Percentiles rank a stretch among this genome's conserved stretches.
phyloP scores from a whole-genome alignment of 2,329 filamentous ascomycete genomes.

The Drechslerella dactyloides region DNA sequence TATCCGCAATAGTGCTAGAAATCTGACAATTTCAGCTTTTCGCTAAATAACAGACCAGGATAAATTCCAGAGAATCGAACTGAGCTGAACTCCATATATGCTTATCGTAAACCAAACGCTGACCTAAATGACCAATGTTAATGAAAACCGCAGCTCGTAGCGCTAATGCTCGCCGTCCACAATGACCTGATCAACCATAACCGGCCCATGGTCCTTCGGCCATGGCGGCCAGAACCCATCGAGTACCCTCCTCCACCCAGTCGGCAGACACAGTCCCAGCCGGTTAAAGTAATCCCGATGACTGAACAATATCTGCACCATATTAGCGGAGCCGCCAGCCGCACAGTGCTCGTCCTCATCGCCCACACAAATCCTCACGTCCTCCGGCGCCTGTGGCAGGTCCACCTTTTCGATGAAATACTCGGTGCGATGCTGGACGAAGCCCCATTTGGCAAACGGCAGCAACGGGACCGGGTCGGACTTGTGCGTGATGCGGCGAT shows the following conservation, averaged over 20 bases:
- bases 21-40: too few species aligned
- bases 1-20: too few species aligned
- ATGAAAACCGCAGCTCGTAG: not conserved
- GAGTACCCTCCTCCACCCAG: conserved; percentile 41
- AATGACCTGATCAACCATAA: not conserved
- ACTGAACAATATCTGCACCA: conserved; percentile 93
- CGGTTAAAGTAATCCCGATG: conserved; percentile 98
- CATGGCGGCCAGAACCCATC: conserved; percentile 34
- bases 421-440: conserved; percentile 81
- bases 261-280: conserved; percentile 84
- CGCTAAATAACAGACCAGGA: too few species aligned
- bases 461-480: conserved; percentile 88
- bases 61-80: too few species aligned
- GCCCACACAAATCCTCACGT: conserved; percentile 71
- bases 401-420: conserved; percentile 78
- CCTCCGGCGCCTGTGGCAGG: conserved; percentile 71
- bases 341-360: conserved; percentile 75
- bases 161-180: not conserved
- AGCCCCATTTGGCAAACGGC: conserved; percentile 87
- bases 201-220: conserved; percentile 7
- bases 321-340: conserved; percentile 69
- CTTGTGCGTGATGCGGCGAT: conserved; percentile 81
- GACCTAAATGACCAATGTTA: too few species aligned
- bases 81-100: not conserved
- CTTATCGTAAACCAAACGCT: not conserved